A percentile compares a stretch with the other conserved stretches of the same genome.
These are phyloP conservation scores for Eucalyptus polyanthemos DNA, from an alignment of 345 rosid species.

Conservation along the genomic window DNA sequence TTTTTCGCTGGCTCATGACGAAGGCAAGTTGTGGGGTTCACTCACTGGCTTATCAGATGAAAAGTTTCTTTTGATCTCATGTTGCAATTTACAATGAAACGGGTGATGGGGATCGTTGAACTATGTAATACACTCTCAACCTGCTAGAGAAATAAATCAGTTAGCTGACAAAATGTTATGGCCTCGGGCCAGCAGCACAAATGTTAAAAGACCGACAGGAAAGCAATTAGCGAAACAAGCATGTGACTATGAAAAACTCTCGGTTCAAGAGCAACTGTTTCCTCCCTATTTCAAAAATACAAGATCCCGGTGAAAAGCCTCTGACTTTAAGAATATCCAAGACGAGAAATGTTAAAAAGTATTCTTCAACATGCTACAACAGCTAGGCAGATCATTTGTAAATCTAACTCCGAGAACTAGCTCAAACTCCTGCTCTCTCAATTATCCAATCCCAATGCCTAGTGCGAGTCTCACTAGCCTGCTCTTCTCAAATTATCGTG, in stretches of 20 bases:
- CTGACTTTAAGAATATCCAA: slow-evolving; percentile 4
- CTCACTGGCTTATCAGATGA: slow-evolving; percentile 36
- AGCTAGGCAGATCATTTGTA: slow-evolving; percentile 3
- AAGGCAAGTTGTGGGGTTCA: slow-evolving; percentile 65
- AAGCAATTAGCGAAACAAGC: background rate
- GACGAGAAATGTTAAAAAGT: background rate
- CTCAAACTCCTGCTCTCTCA: background rate
- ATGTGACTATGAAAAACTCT: background rate
- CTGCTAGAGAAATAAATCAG: background rate
- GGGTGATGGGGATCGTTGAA: slow-evolving; percentile 41
- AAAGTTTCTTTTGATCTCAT: slow-evolving; percentile 63
- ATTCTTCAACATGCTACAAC: slow-evolving; percentile 30
- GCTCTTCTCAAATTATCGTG: background rate
- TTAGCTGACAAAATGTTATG: background rate
- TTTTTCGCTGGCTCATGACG: slow-evolving; percentile 67
- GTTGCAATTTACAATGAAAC: slow-evolving; percentile 74
- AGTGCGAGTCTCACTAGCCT: background rate
- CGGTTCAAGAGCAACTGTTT: background rate
- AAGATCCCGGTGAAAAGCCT: background rate
- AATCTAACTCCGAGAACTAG: slow-evolving; percentile 10
- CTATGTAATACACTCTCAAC: background rate
- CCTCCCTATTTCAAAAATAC: background rate
- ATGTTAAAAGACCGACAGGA: background rate
- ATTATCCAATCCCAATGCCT: background rate
- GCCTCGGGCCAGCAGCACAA: background rate